These are phyloP conservation scores for Xylariaceae sp. DNA, from an alignment of 2,329 filamentous ascomycete genomes.

Conservation along the genomic window DNA sequence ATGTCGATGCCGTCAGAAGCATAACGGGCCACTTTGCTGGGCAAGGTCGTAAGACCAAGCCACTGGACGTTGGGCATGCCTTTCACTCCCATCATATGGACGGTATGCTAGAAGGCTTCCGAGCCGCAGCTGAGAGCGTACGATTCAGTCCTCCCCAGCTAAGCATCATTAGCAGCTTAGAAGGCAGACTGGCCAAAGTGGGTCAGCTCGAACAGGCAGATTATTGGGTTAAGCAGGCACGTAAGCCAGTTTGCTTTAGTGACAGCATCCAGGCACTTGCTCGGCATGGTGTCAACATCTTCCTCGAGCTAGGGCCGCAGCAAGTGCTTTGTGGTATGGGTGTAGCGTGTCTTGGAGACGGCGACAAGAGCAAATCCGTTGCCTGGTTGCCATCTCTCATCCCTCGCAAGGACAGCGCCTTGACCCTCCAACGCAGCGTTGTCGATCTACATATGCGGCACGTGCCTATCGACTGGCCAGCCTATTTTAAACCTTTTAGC, in stretches of 20 bases:
- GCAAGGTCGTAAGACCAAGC: conserved; percentile 27
- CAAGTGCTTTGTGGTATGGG: conserved; percentile 36
- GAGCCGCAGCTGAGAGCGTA: conserved; percentile 27
- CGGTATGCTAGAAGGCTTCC: conserved; percentile 30
- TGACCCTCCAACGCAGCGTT: conserved; percentile 28
- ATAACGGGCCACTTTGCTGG: conserved; percentile 20
- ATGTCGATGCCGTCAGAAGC: conserved; percentile 22
- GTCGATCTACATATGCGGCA: conserved; percentile 31
- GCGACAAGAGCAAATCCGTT: conserved; percentile 4
- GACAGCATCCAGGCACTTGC: conserved; percentile 34
- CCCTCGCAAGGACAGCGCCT: conserved; percentile 14
- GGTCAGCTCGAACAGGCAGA: conserved; percentile 30
- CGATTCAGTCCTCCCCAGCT: conserved; percentile 22
- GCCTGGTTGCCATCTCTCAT: conserved; percentile 35
- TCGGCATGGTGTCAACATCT: conserved; percentile 29
- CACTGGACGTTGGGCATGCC: conserved; percentile 28
- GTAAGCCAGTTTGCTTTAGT: conserved; percentile 34
- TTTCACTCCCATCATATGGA: conserved; percentile 36
- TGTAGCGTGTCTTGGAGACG: conserved; percentile 28
- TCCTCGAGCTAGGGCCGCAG: conserved; percentile 37
- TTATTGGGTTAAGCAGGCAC: conserved; percentile 36
- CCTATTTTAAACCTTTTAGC: conserved; percentile 34
- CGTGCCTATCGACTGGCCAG: conserved; percentile 35
- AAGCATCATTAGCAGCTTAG: conserved; percentile 30
- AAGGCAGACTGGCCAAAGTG: conserved; percentile 24